Evolutionary conservation across 257 asterid genomes (phyloP).

Genomic region (Perilla frutescens): DNA sequence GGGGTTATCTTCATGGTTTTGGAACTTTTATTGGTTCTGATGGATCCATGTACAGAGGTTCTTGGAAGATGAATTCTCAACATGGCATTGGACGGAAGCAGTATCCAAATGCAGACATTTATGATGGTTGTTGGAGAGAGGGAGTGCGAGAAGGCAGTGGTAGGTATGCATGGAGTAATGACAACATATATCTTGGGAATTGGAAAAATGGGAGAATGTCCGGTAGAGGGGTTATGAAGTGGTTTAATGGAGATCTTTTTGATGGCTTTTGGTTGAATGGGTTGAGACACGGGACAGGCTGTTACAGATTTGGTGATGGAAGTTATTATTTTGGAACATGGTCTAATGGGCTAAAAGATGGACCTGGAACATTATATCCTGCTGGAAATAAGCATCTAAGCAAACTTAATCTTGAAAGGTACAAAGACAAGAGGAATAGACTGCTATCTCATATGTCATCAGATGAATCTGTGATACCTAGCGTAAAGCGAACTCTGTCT

Average conservation of each 20-base stretch:
- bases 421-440: constrained; percentile 51
- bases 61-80: constrained; percentile 86
- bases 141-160: constrained; percentile 95
- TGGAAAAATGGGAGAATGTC: constrained; percentile 82
- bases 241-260: constrained; percentile 80
- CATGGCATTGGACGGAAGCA: constrained; percentile 91
- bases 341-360: constrained; percentile 93
- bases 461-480: constrained; percentile 52
- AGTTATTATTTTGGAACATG: constrained; percentile 91
- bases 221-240: constrained; percentile 94
- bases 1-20: constrained; percentile 83
- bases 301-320: constrained; percentile 76
- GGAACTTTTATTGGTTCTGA: constrained; percentile 75
- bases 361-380: constrained; percentile 87
- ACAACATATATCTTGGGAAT: constrained; percentile 77
- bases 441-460: constrained; percentile 49
- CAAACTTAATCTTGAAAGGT: constrained; percentile 49
- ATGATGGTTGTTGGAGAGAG: constrained; percentile 96
- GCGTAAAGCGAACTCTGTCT: constrained; percentile 63
- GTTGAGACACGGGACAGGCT: constrained; percentile 80
- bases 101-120: constrained; percentile 77
- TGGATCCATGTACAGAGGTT: constrained; percentile 81
- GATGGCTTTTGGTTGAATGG: constrained; percentile 95
- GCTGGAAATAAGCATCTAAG: constrained; percentile 57
- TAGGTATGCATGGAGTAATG: constrained; percentile 79